These are phyloP conservation scores for Ogataea ganodermae DNA, from an alignment of 805 yeast species.

Conservation along the genomic window DNA sequence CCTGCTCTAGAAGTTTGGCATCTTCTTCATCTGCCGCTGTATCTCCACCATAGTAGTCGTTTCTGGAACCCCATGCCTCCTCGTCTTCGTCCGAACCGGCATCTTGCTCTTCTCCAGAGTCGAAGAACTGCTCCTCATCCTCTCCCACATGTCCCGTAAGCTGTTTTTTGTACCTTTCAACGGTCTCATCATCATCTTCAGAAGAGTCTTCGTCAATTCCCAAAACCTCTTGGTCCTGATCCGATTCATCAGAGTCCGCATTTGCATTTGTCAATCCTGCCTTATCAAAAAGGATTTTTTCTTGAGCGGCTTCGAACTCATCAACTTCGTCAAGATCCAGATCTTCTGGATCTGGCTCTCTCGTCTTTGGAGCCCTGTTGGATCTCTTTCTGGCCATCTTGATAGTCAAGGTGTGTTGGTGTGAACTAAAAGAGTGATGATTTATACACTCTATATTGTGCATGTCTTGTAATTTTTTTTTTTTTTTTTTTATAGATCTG, in stretches of 20 bases:
- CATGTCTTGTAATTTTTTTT: not conserved
- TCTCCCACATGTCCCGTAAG: conserved; percentile 47
- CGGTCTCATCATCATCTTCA: conserved; percentile 48
- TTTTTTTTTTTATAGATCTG: conserved; percentile 2
- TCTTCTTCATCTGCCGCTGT: conserved; percentile 73
- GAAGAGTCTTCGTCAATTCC: conserved; percentile 41
- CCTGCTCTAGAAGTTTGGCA: conserved; percentile 77
- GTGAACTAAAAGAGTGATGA: not conserved
- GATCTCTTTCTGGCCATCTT: conserved; percentile 17
- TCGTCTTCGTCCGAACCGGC: conserved; percentile 35
- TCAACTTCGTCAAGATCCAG: conserved; percentile 68
- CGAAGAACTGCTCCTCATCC: conserved; percentile 48
- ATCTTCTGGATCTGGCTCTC: conserved; percentile 33
- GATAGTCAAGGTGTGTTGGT: not conserved
- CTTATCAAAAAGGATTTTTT: conserved; percentile 54
- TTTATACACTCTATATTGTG: no score
- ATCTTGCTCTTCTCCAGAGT: conserved; percentile 36
- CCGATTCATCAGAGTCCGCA: conserved; percentile 35
- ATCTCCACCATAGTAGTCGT: conserved; percentile 63
- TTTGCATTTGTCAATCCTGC: conserved; percentile 46
- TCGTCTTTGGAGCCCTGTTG: conserved; percentile 10
- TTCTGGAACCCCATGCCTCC: conserved; percentile 44
- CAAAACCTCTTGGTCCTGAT: conserved; percentile 35
- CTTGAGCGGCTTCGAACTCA: conserved; percentile 61
- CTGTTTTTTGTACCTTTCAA: conserved; percentile 37